These are phyloP conservation scores for Gossypium gossypioides DNA, from an alignment of 441 rosid genomes.

Conservation along the genomic window DNA sequence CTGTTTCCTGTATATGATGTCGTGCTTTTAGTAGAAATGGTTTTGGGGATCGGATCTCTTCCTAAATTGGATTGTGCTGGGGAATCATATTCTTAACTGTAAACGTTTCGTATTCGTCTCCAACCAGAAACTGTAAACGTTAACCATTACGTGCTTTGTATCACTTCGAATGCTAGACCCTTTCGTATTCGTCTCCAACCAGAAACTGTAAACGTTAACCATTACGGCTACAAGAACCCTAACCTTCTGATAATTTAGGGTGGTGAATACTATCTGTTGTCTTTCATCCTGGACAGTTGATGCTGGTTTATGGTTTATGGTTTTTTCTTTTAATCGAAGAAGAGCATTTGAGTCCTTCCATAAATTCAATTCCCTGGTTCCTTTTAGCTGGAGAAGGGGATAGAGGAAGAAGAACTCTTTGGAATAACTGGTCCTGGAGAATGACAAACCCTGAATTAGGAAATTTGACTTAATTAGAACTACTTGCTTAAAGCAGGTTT, in stretches of 20 bases:
- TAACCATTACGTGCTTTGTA: background rate
- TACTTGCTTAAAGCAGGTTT: background rate
- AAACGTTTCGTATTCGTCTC: too few species aligned
- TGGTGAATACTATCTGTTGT: background rate
- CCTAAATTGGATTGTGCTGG: background rate
- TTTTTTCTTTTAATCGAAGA: background rate
- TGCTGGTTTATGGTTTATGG: background rate
- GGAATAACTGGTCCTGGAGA: background rate
- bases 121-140: too few species aligned
- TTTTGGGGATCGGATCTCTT: slow-evolving; percentile 2
- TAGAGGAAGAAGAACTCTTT: background rate
- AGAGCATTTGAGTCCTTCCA: background rate
- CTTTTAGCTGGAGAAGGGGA: background rate
- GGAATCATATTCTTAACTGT: background rate
- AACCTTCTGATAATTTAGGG: background rate
- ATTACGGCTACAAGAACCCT: background rate
- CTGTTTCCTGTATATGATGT: background rate
- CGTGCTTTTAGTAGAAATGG: background rate
- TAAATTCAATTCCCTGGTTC: background rate
- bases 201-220: background rate
- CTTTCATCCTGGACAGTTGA: background rate
- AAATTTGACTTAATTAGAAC: background rate
- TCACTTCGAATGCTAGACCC: background rate
- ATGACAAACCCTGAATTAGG: background rate
- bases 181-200: background rate